Conservation (phyloP, 208 protist genomes). For the Crithidia mellificae region DNA sequence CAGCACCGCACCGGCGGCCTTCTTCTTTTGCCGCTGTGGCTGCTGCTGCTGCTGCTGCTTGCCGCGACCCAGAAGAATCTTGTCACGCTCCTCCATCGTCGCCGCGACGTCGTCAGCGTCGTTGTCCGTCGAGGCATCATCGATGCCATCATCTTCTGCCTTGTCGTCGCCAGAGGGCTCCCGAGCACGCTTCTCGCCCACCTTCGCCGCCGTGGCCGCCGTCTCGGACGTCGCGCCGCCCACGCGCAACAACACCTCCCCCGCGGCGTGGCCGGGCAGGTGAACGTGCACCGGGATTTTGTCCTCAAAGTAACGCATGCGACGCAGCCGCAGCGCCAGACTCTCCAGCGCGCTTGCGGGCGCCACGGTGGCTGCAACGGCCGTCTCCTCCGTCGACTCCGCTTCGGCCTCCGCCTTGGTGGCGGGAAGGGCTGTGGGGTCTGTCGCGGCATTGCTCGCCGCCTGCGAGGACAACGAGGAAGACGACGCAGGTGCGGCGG, state of each 20-base stretch:
- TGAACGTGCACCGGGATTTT: conserved; percentile 30
- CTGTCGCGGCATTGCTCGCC: not conserved
- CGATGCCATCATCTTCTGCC: conserved; percentile 3
- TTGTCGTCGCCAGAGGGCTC: too few species aligned
- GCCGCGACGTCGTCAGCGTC: not conserved
- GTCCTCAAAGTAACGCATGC: conserved; percentile 36
- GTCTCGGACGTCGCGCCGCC: not conserved
- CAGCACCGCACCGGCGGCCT: conserved; percentile 12
- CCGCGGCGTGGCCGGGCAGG: conserved; percentile 31
- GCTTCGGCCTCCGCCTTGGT: not conserved
- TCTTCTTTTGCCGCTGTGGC: conserved; percentile 7
- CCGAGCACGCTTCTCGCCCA: conserved; percentile 21
- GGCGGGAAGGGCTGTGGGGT: not conserved
- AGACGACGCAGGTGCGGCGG: too few species aligned
- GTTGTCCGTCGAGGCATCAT: not conserved
- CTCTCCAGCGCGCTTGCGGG: conserved; percentile 18
- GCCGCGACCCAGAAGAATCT: not conserved
- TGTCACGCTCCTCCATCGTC: not conserved
- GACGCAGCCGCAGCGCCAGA: conserved; percentile 29
- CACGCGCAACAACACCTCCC: conserved; percentile 26
- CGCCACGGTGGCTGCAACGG: not conserved
- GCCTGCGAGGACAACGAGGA: not conserved
- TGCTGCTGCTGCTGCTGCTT: too few species aligned
- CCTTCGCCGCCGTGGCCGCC: conserved; percentile 1
- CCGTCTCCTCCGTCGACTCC: not conserved